Conservation (phyloP, 2,329 filamentous ascomycete species). For the Ophiosphaerella narmari region DNA sequence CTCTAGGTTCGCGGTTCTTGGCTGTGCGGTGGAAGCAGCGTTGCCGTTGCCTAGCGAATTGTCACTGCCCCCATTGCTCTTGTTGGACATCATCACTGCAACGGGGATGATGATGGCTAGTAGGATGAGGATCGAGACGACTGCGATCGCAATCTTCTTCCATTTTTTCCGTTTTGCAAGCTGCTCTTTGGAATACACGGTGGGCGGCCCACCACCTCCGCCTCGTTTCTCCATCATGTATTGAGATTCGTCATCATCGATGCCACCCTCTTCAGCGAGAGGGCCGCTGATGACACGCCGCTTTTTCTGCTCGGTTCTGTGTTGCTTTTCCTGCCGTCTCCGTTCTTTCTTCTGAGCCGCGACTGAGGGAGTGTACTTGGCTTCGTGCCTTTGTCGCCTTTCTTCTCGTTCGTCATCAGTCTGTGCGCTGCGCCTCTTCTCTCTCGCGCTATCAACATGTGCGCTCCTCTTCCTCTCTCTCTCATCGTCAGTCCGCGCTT, state of each 20-base stretch:
- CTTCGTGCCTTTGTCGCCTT: slow-evolving; percentile 31
- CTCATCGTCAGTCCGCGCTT: slow-evolving; percentile 22
- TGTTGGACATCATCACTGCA: slow-evolving; percentile 52
- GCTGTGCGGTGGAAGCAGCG: slow-evolving; percentile 30
- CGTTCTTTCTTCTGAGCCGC: slow-evolving; percentile 44
- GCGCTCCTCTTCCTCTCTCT: slow-evolving; percentile 26
- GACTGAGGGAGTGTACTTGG: slow-evolving; percentile 46
- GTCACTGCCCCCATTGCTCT: slow-evolving; percentile 38
- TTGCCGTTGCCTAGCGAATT: slow-evolving; percentile 24
- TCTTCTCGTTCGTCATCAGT: slow-evolving; percentile 39
- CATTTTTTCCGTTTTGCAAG: slow-evolving; percentile 46
- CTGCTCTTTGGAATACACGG: slow-evolving; percentile 47
- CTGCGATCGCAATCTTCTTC: slow-evolving; percentile 59
- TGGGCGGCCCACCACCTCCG: slow-evolving; percentile 42
- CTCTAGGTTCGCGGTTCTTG: slow-evolving; percentile 52
- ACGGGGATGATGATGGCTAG: slow-evolving; percentile 55
- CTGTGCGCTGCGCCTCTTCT: slow-evolving; percentile 30
- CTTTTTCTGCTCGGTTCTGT: slow-evolving; percentile 38
- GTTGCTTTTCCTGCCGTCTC: slow-evolving; percentile 47
- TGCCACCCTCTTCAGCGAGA: slow-evolving; percentile 51
- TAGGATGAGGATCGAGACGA: slow-evolving; percentile 45
- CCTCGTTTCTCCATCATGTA: slow-evolving; percentile 50
- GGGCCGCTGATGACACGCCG: slow-evolving; percentile 54
- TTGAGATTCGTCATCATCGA: slow-evolving; percentile 48
- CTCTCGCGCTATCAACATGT: slow-evolving; percentile 29